These are phyloP conservation scores for Diaporthe citriasiana DNA, from an alignment of 2,329 filamentous ascomycete genomes.

Conservation along the genomic window DNA sequence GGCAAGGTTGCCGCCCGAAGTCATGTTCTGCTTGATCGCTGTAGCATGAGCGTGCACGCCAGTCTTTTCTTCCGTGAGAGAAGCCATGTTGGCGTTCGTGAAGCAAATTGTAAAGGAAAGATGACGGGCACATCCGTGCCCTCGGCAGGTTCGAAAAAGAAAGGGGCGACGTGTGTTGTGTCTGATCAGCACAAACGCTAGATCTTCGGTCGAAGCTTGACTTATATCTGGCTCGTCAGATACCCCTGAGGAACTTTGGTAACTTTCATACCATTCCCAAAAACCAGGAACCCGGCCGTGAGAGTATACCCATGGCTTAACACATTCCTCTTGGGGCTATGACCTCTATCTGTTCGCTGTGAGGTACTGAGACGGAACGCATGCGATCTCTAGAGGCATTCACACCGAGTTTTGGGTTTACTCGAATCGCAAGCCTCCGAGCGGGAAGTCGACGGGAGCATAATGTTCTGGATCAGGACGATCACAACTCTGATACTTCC, in stretches of 20 bases:
- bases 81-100: background rate
- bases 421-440: slow-evolving; percentile 20
- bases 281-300: background rate
- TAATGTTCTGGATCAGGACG: slow-evolving; percentile 14
- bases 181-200: background rate
- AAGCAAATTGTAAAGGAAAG: background rate
- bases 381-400: background rate
- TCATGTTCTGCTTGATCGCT: slow-evolving; percentile 55
- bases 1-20: slow-evolving; percentile 75
- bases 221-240: slow-evolving; percentile 13
- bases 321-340: background rate
- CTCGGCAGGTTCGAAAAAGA: background rate
- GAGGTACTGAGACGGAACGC: background rate
- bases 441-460: background rate
- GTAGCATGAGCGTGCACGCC: background rate
- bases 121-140: background rate
- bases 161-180: background rate
- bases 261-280: background rate
- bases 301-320: background rate
- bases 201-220: slow-evolving; percentile 16
- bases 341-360: background rate
- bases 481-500: slow-evolving; percentile 29
- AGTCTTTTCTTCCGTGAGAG: background rate
- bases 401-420: slow-evolving; percentile 4
- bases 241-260: background rate